Conservation (phyloP, 768 basidiomycete species). For the Pleurotus sapidus region DNA sequence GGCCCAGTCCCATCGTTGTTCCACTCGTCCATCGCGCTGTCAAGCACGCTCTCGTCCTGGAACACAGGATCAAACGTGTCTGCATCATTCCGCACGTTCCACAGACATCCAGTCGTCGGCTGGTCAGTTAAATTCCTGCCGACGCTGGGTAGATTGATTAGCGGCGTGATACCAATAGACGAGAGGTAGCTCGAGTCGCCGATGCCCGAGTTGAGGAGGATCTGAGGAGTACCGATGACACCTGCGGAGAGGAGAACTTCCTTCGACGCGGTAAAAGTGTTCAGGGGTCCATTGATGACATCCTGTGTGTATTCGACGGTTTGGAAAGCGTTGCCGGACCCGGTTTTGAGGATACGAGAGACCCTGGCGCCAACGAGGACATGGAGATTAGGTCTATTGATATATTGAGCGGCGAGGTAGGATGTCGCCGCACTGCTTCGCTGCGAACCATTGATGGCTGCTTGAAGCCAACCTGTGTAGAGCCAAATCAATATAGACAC, state of each 20-base stretch:
- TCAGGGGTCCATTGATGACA: constrained; percentile 20
- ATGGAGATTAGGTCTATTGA: constrained; percentile 46
- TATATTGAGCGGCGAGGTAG: constrained; percentile 19
- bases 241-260: constrained; percentile 59
- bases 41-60: constrained; percentile 10
- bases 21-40: constrained; percentile 16
- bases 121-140: not conserved
- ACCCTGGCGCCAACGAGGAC: constrained; percentile 56
- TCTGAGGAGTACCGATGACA: constrained; percentile 46
- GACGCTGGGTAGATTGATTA: constrained; percentile 39
- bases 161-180: constrained; percentile 35
- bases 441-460: constrained; percentile 13
- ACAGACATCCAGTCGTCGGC: not conserved
- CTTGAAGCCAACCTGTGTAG: constrained; percentile 16
- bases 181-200: constrained; percentile 46
- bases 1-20: constrained; percentile 14
- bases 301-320: constrained; percentile 49
- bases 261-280: constrained; percentile 50
- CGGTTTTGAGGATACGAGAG: constrained; percentile 41
- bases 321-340: constrained; percentile 33
- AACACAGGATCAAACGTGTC: constrained; percentile 13
- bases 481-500: not conserved
- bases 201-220: constrained; percentile 50
- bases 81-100: constrained; percentile 6
- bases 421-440: constrained; percentile 22